These are phyloP conservation scores for Geum urbanum DNA, from an alignment of 306 rosid genomes.

Conservation along the genomic window DNA sequence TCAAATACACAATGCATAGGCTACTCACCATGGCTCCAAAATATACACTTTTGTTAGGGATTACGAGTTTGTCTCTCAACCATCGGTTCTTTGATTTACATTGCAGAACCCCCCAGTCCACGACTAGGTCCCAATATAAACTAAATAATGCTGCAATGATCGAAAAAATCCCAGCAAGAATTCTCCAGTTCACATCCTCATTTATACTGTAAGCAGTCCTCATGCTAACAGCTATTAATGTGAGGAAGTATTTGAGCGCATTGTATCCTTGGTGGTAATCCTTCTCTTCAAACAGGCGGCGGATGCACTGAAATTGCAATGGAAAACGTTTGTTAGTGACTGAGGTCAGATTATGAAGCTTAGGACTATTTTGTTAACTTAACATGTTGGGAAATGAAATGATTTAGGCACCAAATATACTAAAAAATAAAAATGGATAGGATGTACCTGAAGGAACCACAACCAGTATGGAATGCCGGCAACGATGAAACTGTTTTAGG, in stretches of 20 bases:
- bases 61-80: constrained; percentile 64
- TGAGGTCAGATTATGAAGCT: neutral
- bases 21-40: constrained; percentile 55
- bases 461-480: constrained; percentile 52
- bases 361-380: neutral
- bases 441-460: constrained; percentile 58
- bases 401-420: neutral
- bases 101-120: constrained; percentile 73
- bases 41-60: constrained; percentile 47
- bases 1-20: neutral
- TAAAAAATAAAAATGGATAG: too few species aligned
- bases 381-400: neutral
- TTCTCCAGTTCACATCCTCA: constrained; percentile 30
- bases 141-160: constrained; percentile 40
- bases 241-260: constrained; percentile 50
- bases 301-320: constrained; percentile 41
- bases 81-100: constrained; percentile 51
- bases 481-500: constrained; percentile 46
- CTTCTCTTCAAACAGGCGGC: constrained; percentile 56
- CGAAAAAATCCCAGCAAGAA: constrained; percentile 46
- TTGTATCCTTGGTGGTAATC: constrained; percentile 62
- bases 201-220: constrained; percentile 42
- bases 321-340: neutral
- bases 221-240: constrained; percentile 57
- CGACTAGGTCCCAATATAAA: constrained; percentile 64